Base-by-base conservation (phyloP, 306 rosid species). In the Vigna radiata region DNA sequence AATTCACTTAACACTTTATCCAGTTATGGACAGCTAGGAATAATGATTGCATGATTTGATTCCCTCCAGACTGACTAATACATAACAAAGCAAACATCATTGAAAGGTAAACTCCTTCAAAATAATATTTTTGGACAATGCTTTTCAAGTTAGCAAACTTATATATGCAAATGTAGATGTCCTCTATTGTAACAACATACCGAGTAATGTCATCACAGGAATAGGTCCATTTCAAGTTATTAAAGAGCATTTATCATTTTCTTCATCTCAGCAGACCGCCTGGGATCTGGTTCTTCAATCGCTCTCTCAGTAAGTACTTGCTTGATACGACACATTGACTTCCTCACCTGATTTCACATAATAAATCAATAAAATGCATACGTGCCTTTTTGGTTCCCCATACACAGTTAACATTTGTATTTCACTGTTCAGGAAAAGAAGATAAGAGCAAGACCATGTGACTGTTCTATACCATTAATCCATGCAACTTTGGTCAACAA, bases 241-340 rank as follows among this genome's bases (percentile, higher is more conserved):
- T 87, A 94, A 72, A 94, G 84, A 54, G 83, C 82, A 72, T 94
- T 94, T 83, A 92, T 76, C 95, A 94, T 94, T 86, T 89, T 92
- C 95, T 87, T 92, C 98, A 95, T 92, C 86, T 95, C 98, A 60
- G 95, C 93, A 67, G 96, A 81, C 89, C 97, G 90, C 85, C 97
- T 87, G 19, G 95, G 86, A 79, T 95, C 97, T 23, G 96, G 95
- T n/a, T 95, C 98, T 12, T 89, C 97, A 43, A 90, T 89, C 66
- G 96, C 98, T 72, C 97, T 89, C 86, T 95, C 98, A 0, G 97
- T 95, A 65, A 92, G 97, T 43, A 95, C 96, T 0, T 95, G 98
- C 87, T 95, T 95, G 88, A 95, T 90, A 78, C 96, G 96, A 73
- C 98, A 95, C 98, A 95, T 90, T 16, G 98, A 92, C 90, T 90